phyloP scores from a whole-genome alignment of 2,329 filamentous ascomycete species.

The Colletotrichum lindemuthianum region DNA sequence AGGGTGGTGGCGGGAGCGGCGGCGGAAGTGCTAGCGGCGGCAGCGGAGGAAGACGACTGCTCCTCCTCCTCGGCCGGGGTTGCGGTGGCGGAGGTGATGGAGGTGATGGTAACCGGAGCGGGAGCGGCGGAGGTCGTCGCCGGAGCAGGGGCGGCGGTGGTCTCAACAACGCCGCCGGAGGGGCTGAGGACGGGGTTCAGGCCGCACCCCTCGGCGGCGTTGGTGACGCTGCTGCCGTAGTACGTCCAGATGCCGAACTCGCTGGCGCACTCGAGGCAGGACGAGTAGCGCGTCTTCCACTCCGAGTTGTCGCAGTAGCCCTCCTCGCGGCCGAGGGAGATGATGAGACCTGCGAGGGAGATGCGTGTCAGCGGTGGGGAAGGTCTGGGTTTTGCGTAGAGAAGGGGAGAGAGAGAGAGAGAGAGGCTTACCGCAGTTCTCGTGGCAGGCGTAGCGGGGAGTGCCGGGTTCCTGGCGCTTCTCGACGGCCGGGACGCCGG shows the following conservation, averaged over 20 bases:
- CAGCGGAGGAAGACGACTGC: neutral
- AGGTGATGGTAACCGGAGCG: neutral
- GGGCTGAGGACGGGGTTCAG: slow-evolving; percentile 23
- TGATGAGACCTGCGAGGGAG: slow-evolving; percentile 33
- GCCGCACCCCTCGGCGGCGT: slow-evolving; percentile 41
- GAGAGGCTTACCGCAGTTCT: slow-evolving; percentile 54
- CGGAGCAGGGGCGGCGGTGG: slow-evolving; percentile 13
- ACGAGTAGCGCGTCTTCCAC: slow-evolving; percentile 52
- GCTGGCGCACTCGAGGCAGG: slow-evolving; percentile 55
- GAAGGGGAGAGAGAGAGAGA: neutral
- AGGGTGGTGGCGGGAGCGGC: slow-evolving; percentile 14
- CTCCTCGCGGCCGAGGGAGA: slow-evolving; percentile 47
- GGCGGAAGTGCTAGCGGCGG: slow-evolving; percentile 7
- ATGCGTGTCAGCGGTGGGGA: neutral
- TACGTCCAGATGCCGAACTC: slow-evolving; percentile 56
- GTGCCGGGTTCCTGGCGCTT: slow-evolving; percentile 57
- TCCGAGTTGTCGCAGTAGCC: slow-evolving; percentile 50
- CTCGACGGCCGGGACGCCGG: slow-evolving; percentile 39
- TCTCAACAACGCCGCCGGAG: slow-evolving; percentile 18
- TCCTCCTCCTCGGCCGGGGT: neutral
- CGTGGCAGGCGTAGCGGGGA: slow-evolving; percentile 56
- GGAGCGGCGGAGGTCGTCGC: slow-evolving; percentile 6
- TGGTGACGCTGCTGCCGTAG: slow-evolving; percentile 50
- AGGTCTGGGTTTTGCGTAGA: neutral
- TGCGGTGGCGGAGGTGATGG: neutral